Evolutionary conservation across 1,284 basidiomycete species (phyloP).

Genomic region (Leccinum angustisporum): DNA sequence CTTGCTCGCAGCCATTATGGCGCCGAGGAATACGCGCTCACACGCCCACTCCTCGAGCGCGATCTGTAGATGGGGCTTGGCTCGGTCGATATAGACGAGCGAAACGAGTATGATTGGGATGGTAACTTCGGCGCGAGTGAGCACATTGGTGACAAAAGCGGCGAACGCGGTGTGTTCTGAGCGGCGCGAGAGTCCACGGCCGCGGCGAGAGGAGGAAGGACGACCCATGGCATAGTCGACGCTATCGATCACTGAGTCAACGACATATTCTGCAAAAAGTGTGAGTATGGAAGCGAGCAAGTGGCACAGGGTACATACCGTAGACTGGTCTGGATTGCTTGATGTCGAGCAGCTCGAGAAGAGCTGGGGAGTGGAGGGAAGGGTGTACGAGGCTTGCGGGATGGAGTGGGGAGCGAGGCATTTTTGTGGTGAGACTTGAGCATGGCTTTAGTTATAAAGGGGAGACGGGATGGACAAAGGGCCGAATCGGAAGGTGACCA

Average conservation of each 20-base stretch:
- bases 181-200: slow-evolving; percentile 46
- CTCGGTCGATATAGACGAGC: slow-evolving; percentile 69
- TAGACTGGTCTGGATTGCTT: slow-evolving; percentile 58
- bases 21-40: slow-evolving; percentile 73
- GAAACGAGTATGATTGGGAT: slow-evolving; percentile 61
- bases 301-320: slow-evolving; percentile 44
- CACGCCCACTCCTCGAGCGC: slow-evolving; percentile 77
- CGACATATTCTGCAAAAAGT: slow-evolving; percentile 56
- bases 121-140: slow-evolving; percentile 66
- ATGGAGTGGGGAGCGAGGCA: slow-evolving; percentile 46
- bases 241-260: slow-evolving; percentile 64
- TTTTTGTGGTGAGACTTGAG: slow-evolving; percentile 1
- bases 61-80: slow-evolving; percentile 71
- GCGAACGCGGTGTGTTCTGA: slow-evolving; percentile 56
- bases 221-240: slow-evolving; percentile 71
- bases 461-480: slow-evolving; percentile 23
- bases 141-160: slow-evolving; percentile 61
- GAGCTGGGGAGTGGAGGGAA: slow-evolving; percentile 55
- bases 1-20: slow-evolving; percentile 71
- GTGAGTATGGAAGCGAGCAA: neutral
- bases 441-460: slow-evolving; percentile 34
- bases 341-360: slow-evolving; percentile 62
- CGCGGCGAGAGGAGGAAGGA: slow-evolving; percentile 51
- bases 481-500: slow-evolving; percentile 35
- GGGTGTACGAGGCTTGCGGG: slow-evolving; percentile 63